Evolutionary conservation across 352 stramenopile species (phyloP).

Genomic region (Elongisporangium undulatum): DNA sequence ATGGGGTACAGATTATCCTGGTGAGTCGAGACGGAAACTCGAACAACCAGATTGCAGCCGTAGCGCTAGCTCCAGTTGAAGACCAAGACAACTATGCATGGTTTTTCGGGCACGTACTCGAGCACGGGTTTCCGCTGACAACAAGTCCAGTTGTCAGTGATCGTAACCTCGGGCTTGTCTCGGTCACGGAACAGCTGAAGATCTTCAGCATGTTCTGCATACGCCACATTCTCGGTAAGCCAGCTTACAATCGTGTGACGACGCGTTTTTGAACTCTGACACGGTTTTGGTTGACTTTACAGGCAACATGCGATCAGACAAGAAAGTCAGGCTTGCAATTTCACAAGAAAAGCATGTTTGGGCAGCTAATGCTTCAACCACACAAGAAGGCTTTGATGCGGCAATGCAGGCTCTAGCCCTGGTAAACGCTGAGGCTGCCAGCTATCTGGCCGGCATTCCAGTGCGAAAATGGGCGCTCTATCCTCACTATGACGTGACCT

Average conservation of each 20-base stretch:
- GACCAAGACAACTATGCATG: constrained; percentile 14
- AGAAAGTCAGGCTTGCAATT: constrained; percentile 4
- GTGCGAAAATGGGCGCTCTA: constrained; percentile 4
- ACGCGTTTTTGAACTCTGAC: no score
- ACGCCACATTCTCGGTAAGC: constrained; percentile 13
- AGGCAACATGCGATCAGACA: constrained; percentile 17
- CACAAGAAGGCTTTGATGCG: constrained; percentile 1
- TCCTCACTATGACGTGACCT: constrained; percentile 4
- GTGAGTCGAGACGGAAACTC: constrained; percentile 16
- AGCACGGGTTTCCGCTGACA: constrained; percentile 9
- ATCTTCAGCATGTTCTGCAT: constrained; percentile 16
- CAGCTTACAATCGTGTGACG: no score
- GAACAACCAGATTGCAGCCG: constrained; percentile 8
- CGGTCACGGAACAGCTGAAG: background rate
- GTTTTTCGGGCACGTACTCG: constrained; percentile 8
- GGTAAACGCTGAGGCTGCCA: constrained; percentile 3
- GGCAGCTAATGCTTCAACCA: constrained; percentile 5
- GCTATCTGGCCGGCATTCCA: background rate
- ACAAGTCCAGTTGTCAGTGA: constrained; percentile 11
- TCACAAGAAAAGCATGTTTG: constrained; percentile 9
- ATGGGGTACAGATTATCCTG: constrained; percentile 11
- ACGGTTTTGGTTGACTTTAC: constrained; percentile 7
- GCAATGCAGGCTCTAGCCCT: background rate
- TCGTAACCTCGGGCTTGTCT: constrained; percentile 8
- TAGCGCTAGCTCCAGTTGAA: constrained; percentile 10